A percentile compares a stretch with the other conserved stretches of the same genome.
phyloP scores from a whole-genome alignment of 805 yeast genomes.

The Saccharomycopsis selenospora region DNA sequence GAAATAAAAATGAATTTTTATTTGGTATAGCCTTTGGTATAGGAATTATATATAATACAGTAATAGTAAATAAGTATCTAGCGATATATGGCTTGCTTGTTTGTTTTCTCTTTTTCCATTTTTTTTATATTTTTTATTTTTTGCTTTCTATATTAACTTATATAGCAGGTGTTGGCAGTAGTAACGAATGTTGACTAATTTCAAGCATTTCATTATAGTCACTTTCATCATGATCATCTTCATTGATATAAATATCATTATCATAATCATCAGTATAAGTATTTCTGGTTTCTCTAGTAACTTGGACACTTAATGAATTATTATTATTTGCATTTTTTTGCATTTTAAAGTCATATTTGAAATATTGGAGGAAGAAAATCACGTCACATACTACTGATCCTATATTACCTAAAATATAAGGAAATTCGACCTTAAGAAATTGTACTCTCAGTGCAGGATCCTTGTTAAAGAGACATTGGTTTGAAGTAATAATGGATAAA shows the following conservation, averaged over 20 bases:
- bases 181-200: not conserved
- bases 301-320: not conserved
- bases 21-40: too few relatives aligned
- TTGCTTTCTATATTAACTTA: too few relatives aligned
- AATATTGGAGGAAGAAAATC: constrained; percentile 57
- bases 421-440: constrained; percentile 64
- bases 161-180: not conserved
- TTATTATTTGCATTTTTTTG: not conserved
- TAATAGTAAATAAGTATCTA: too few relatives aligned
- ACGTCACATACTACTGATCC: constrained; percentile 80
- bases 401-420: constrained; percentile 76
- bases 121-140: too few relatives aligned
- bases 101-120: too few relatives aligned
- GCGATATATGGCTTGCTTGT: too few relatives aligned
- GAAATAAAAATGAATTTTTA: too few relatives aligned
- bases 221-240: not conserved
- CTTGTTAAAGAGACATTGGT: constrained; percentile 36
- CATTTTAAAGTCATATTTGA: constrained; percentile 24
- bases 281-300: not conserved
- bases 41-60: too few relatives aligned
- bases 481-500: constrained; percentile 60
- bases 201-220: not conserved
- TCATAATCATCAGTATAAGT: not conserved
- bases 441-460: constrained; percentile 31
- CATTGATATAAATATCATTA: not conserved